phyloP scores from a whole-genome alignment of 2,329 filamentous ascomycete genomes.

The Fusarium nodosum region DNA sequence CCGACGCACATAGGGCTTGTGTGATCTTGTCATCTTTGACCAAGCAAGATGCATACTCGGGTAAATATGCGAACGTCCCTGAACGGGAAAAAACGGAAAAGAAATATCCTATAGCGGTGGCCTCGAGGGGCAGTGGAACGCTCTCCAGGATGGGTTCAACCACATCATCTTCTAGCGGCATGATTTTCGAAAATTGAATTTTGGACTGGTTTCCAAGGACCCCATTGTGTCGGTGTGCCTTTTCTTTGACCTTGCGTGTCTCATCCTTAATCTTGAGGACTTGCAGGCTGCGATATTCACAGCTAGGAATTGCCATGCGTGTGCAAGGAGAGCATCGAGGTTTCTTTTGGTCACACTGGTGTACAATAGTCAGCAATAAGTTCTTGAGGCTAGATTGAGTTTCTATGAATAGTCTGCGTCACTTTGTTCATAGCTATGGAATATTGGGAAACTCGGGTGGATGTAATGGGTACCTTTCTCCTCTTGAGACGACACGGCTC shows the following conservation, averaged over 20 bases:
- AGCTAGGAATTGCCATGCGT: not conserved
- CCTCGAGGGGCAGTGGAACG: not conserved
- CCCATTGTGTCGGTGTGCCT: not conserved
- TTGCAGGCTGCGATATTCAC: not conserved
- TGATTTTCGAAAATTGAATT: too few relatives aligned
- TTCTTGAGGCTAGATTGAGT: fast-evolving
- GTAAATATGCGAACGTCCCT: not conserved
- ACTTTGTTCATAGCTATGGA: not conserved
- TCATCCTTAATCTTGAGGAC: slow-evolving; percentile 2
- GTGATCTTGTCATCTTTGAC: not conserved
- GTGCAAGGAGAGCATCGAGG: slow-evolving; percentile 3
- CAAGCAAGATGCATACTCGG: not conserved
- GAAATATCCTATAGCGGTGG: slow-evolving; percentile 8
- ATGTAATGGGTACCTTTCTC: slow-evolving; percentile 1
- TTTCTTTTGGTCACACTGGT: slow-evolving; percentile 9
- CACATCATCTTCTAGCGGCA: not conserved
- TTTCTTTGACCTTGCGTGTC: not conserved
- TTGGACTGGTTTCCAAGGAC: fast-evolving
- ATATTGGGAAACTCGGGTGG: not conserved
- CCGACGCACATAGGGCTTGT: slow-evolving; percentile 4
- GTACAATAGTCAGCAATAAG: not conserved
- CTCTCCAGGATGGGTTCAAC: not conserved
- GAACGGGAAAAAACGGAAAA: slow-evolving; percentile 4
- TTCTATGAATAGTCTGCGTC: not conserved
- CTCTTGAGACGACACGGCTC: slow-evolving; percentile 14